Evolutionary conservation across 352 stramenopile genomes (phyloP).

Genomic region (Globisporangium paroecandrum): DNA sequence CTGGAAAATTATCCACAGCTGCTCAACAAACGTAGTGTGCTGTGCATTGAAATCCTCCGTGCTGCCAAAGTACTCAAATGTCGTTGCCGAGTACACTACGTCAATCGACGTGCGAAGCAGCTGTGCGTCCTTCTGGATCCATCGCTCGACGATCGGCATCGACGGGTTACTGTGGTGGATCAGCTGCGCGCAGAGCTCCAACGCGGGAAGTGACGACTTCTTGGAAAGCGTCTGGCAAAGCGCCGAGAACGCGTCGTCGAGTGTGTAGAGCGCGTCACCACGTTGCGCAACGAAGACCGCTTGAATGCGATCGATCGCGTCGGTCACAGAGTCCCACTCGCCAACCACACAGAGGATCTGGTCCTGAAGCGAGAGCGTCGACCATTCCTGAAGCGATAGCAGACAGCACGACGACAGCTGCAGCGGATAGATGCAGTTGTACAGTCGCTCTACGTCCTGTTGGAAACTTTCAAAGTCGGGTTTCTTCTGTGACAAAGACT

Average conservation of each 20-base stretch:
- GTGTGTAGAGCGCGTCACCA: conserved; percentile 25
- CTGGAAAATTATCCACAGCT: conserved; percentile 72
- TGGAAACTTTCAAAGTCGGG: conserved; percentile 44
- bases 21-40: conserved; percentile 41
- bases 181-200: conserved; percentile 53
- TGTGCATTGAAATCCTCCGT: neutral
- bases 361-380: conserved; percentile 47
- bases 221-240: conserved; percentile 34
- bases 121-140: conserved; percentile 56
- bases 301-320: conserved; percentile 41
- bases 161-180: conserved; percentile 66
- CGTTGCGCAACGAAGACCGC: conserved; percentile 48
- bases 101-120: conserved; percentile 61
- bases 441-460: conserved; percentile 49
- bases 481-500: conserved; percentile 17
- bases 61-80: neutral
- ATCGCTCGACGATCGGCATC: conserved; percentile 32
- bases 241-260: conserved; percentile 54
- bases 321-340: conserved; percentile 20
- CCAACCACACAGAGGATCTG: conserved; percentile 48
- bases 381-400: conserved; percentile 54
- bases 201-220: conserved; percentile 25
- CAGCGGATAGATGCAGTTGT: conserved; percentile 51
- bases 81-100: conserved; percentile 26
- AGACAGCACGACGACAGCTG: conserved; percentile 37